Percentiles rank a stretch among this genome's conserved stretches.
Conservation (phyloP, 306 rosid species). For the Datisca glomerata region DNA sequence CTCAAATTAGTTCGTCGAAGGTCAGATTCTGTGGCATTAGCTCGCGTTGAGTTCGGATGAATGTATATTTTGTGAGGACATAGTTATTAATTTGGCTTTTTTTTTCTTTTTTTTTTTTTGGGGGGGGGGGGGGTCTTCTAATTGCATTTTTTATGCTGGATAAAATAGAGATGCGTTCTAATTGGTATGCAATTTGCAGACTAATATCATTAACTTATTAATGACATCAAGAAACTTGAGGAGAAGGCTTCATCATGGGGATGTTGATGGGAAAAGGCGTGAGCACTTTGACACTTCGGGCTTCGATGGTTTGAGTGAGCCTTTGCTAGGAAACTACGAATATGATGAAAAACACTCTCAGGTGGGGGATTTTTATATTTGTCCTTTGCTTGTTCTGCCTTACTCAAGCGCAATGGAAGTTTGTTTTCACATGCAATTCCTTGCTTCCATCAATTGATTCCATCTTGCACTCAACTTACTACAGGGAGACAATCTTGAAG, state of each 20-base stretch:
- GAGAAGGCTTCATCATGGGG: slow-evolving; percentile 87
- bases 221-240: slow-evolving; percentile 67
- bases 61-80: background rate
- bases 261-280: slow-evolving; percentile 48
- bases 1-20: background rate
- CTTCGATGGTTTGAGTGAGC: slow-evolving; percentile 46
- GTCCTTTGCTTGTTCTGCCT: background rate
- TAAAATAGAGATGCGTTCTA: background rate
- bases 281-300: slow-evolving; percentile 44
- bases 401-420: background rate
- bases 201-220: slow-evolving; percentile 1
- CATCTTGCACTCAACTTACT: slow-evolving; percentile 1
- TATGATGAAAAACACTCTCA: slow-evolving; percentile 22
- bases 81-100: no score
- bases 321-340: slow-evolving; percentile 44
- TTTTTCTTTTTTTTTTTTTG: no score
- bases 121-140: no score
- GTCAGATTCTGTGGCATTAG: background rate
- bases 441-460: background rate
- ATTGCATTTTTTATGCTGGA: background rate
- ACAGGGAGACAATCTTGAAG: slow-evolving; percentile 37
- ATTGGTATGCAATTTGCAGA: background rate
- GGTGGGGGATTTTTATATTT: slow-evolving; percentile 22
- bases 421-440: slow-evolving; percentile 1
- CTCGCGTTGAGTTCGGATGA: background rate